These are phyloP conservation scores for Cordyceps militaris DNA, from an alignment of 2,329 filamentous ascomycete genomes.

Conservation along the genomic window DNA sequence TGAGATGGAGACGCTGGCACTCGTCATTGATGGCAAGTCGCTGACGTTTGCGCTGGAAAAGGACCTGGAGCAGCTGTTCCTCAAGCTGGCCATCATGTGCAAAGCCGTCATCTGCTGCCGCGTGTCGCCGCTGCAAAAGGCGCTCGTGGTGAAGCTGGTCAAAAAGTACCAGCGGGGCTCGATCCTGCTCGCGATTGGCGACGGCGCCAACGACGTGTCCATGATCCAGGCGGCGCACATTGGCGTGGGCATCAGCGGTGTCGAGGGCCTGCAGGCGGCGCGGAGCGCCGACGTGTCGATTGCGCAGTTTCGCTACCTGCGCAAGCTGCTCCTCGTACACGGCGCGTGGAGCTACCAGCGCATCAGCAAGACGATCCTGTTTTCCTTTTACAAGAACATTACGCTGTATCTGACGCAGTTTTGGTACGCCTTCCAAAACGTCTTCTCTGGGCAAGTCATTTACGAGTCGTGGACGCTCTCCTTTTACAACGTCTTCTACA, in stretches of 20 bases:
- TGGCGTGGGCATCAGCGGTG: slow-evolving; percentile 92
- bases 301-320: slow-evolving; percentile 88
- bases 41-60: slow-evolving; percentile 89
- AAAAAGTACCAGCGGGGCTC: slow-evolving; percentile 85
- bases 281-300: slow-evolving; percentile 94
- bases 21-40: slow-evolving; percentile 94
- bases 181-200: slow-evolving; percentile 90
- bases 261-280: slow-evolving; percentile 94
- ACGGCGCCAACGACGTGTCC: slow-evolving; percentile 98
- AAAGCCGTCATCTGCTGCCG: slow-evolving; percentile 98
- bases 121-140: slow-evolving; percentile 95
- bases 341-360: slow-evolving; percentile 97
- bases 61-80: slow-evolving; percentile 86
- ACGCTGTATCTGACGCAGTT: slow-evolving; percentile 98
- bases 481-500: slow-evolving; percentile 99
- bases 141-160: slow-evolving; percentile 93
- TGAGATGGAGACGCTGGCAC: slow-evolving; percentile 78
- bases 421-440: slow-evolving; percentile 98
- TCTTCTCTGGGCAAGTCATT: slow-evolving; percentile 94
- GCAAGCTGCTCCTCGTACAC: slow-evolving; percentile 90
- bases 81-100: slow-evolving; percentile 90
- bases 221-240: slow-evolving; percentile 99
- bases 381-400: slow-evolving; percentile 99
- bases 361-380: slow-evolving; percentile 92
- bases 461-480: slow-evolving; percentile 99